These are phyloP conservation scores for Sporisorium iseilematis-ciliati DNA, from an alignment of 1,284 basidiomycete genomes.

Conservation along the genomic window DNA sequence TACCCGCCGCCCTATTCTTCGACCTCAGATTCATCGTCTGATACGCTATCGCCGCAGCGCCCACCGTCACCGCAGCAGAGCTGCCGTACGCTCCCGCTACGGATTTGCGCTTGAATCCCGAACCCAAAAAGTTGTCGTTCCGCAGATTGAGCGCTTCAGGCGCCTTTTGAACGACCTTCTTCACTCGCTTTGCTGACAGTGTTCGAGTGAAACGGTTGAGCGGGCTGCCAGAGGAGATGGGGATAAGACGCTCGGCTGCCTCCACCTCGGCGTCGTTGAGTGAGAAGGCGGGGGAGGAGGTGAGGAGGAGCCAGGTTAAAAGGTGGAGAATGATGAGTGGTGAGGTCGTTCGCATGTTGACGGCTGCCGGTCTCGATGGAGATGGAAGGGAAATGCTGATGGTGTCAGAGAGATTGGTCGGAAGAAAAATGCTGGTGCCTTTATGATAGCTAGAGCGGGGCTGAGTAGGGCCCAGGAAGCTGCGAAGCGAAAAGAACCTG, in stretches of 20 bases:
- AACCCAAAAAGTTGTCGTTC: constrained; percentile 24
- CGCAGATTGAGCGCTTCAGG: constrained; percentile 24
- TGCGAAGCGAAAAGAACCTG: no score
- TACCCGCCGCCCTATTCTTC: constrained; percentile 6
- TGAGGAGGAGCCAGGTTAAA: neutral
- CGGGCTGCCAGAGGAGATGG: neutral
- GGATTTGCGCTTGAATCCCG: constrained; percentile 35
- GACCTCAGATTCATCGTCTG: constrained; percentile 25
- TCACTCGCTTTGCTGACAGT: constrained; percentile 5
- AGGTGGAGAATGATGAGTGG: constrained; percentile 2
- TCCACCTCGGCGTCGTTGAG: neutral
- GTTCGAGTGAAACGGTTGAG: constrained; percentile 4
- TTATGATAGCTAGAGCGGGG: no score
- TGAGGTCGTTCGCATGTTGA: no score
- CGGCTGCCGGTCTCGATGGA: no score
- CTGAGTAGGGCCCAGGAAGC: no score
- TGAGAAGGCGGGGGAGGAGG: neutral
- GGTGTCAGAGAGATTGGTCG: no score
- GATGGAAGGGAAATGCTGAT: no score
- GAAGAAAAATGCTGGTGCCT: no score
- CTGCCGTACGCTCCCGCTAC: constrained; percentile 30
- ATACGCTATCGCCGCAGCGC: constrained; percentile 37
- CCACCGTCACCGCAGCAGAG: constrained; percentile 21
- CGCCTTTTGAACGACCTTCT: constrained; percentile 7
- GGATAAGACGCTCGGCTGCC: neutral